Conservation (phyloP, 345 rosid genomes). For the Cardiospermum halicacabum region DNA sequence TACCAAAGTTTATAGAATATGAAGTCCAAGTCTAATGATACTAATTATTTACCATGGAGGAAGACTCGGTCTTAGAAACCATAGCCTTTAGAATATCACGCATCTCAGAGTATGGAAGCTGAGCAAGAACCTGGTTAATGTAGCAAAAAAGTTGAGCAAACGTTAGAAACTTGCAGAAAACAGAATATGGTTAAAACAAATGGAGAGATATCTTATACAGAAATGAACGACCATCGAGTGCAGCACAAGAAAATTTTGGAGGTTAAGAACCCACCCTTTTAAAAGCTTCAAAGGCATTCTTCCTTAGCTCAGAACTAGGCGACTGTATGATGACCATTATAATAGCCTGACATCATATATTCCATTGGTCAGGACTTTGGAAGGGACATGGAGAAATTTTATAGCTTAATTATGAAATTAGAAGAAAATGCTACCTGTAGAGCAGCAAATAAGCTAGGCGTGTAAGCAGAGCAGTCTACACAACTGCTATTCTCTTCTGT, state of each 20-base stretch:
- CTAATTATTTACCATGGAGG: constrained; percentile 84
- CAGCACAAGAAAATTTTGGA: neutral
- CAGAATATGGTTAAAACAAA: neutral
- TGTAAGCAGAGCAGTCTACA: constrained; percentile 45
- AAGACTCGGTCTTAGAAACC: constrained; percentile 48
- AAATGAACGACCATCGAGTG: neutral
- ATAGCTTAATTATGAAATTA: constrained; percentile 13
- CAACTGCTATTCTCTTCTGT: constrained; percentile 27
- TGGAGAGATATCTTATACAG: neutral
- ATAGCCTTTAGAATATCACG: constrained; percentile 56
- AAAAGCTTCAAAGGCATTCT: constrained; percentile 63
- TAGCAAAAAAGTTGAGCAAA: constrained; percentile 1
- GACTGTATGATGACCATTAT: constrained; percentile 48
- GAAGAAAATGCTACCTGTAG: constrained; percentile 50
- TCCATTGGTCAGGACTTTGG: constrained; percentile 12
- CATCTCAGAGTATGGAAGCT: constrained; percentile 61
- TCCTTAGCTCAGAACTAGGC: constrained; percentile 51
- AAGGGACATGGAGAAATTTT: constrained; percentile 1
- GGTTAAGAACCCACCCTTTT: constrained; percentile 46
- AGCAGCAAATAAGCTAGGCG: constrained; percentile 57
- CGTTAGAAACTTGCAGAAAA: neutral
- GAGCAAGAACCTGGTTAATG: constrained; percentile 61
- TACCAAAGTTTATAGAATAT: constrained; percentile 9
- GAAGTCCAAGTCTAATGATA: constrained; percentile 1
- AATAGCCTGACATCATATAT: constrained; percentile 46